These are phyloP conservation scores for Naegleria fowleri DNA, from an alignment of 208 protist species.

Conservation along the genomic window DNA sequence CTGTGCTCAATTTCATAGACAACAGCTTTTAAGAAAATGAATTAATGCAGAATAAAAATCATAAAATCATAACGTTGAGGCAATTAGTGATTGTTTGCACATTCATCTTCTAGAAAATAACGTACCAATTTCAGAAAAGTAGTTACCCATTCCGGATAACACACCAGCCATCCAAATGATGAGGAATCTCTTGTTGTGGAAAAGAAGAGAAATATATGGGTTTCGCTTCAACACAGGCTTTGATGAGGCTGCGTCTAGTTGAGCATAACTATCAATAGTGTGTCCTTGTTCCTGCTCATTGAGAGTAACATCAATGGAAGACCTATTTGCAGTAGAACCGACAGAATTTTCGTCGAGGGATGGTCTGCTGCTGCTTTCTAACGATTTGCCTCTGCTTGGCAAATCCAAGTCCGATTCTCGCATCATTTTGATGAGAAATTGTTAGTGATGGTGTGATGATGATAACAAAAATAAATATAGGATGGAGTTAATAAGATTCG, in stretches of 20 bases:
- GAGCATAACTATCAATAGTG: neutral
- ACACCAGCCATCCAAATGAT: neutral
- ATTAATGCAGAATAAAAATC: no score
- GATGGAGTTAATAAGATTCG: no score
- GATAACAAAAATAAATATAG: no score
- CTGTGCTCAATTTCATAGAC: neutral
- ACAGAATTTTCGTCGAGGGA: no score
- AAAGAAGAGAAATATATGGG: neutral
- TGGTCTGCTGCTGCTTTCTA: no score
- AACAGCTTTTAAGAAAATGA: neutral
- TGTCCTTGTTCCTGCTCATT: neutral
- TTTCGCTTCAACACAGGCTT: neutral
- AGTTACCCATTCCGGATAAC: neutral
- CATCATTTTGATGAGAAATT: no score
- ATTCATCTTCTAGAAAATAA: neutral
- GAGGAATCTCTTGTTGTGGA: slow-evolving; percentile 1
- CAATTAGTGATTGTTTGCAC: no score
- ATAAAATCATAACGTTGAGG: no score
- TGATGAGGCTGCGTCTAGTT: neutral
- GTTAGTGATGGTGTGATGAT: no score
- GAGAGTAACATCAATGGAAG: neutral
- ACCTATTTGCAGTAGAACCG: neutral
- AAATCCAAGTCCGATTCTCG: no score
- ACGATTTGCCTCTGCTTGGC: no score
- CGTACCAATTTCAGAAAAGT: slow-evolving; percentile 8